Percentiles rank a stretch among this genome's conserved stretches.
phyloP scores from a whole-genome alignment of 768 basidiomycete species.

The Flagelloscypha sp. region DNA sequence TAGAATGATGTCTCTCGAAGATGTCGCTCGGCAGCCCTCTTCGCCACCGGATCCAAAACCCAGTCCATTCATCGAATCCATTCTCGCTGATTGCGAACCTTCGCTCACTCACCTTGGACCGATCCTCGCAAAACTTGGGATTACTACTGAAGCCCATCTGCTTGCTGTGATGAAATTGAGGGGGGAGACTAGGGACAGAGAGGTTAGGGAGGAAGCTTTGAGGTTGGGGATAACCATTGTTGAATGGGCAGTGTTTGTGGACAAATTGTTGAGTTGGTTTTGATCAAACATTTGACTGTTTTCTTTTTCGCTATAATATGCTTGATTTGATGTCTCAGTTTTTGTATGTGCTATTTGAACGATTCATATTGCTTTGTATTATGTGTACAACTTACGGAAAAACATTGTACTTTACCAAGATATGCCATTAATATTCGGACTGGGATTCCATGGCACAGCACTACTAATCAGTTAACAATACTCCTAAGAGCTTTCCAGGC shows the following conservation, averaged over 20 bases:
- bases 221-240: conserved; percentile 60
- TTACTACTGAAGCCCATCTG: conserved; percentile 51
- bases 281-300: conserved; percentile 2
- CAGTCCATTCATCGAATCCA: conserved; percentile 35
- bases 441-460: too few relatives aligned
- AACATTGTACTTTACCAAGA: too few relatives aligned
- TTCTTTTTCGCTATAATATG: too few relatives aligned
- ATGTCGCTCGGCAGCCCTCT: conserved; percentile 28
- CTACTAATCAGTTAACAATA: too few relatives aligned
- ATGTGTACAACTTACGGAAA: too few relatives aligned
- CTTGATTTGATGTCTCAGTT: too few relatives aligned
- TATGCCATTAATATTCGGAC: too few relatives aligned
- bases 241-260: conserved; percentile 75
- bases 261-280: conserved; percentile 41
- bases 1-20: conserved; percentile 8
- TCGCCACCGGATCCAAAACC: too few relatives aligned
- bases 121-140: conserved; percentile 48
- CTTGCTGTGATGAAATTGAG: conserved; percentile 52
- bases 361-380: too few relatives aligned
- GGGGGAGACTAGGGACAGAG: conserved; percentile 59
- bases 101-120: conserved; percentile 57
- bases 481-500: too few relatives aligned
- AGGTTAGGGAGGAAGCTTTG: conserved; percentile 64
- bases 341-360: too few relatives aligned
- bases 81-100: conserved; percentile 57